phyloP scores from a whole-genome alignment of 2,329 filamentous ascomycete genomes.

The Hymenoscyphus fructigenus region DNA sequence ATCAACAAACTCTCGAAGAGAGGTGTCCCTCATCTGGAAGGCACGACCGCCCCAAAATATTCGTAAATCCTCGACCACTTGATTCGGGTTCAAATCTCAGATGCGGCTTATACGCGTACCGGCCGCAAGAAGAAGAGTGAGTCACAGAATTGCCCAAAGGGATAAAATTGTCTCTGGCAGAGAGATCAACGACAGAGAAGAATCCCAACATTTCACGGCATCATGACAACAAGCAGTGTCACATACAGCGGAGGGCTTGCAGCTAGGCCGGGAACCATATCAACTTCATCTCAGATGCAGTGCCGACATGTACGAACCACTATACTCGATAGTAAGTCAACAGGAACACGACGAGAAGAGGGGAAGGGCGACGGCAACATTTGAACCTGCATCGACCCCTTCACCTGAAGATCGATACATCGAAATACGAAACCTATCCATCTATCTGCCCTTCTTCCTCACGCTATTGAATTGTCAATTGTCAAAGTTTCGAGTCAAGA shows the following conservation, averaged over 20 bases:
- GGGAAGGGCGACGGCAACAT: neutral
- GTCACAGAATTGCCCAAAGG: no score
- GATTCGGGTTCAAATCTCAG: neutral
- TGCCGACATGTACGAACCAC: slow-evolving; percentile 1
- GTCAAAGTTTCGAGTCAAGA: neutral
- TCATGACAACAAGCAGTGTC: neutral
- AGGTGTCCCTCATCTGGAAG: neutral
- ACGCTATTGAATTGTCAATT: neutral
- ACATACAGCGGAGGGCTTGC: neutral
- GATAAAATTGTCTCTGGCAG: neutral
- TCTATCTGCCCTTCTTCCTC: neutral
- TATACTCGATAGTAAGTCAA: neutral
- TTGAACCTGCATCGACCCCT: neutral
- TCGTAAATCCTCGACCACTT: neutral
- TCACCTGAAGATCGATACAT: neutral
- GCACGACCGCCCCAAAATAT: neutral
- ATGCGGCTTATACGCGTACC: neutral
- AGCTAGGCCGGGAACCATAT: neutral
- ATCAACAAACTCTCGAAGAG: neutral
- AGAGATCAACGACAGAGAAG: neutral
- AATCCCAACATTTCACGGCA: neutral
- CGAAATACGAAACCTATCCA: neutral
- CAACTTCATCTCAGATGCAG: neutral
- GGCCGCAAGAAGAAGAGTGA: neutral
- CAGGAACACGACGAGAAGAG: neutral